Conservation (phyloP, 768 basidiomycete genomes). For the Porphyrellus cyaneotinctus region DNA sequence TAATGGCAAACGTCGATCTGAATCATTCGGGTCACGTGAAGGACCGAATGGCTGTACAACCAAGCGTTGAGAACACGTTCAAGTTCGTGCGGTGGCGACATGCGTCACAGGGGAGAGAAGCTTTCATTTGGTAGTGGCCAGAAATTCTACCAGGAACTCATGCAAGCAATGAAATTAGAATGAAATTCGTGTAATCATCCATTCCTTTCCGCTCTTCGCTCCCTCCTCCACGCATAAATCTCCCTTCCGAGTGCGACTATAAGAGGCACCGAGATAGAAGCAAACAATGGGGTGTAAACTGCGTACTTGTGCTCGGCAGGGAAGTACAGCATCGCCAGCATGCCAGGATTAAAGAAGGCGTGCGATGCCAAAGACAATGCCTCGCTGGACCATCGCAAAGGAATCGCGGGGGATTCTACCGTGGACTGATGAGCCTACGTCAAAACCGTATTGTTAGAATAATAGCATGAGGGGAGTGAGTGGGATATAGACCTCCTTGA, state of each 20-base stretch:
- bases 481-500: slow-evolving; percentile 58
- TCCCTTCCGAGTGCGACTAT: slow-evolving; percentile 73
- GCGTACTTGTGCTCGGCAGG: slow-evolving; percentile 98
- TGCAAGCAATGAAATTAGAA: background rate
- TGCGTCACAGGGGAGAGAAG: slow-evolving; percentile 9
- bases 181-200: slow-evolving; percentile 9
- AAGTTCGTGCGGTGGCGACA: slow-evolving; percentile 11
- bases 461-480: background rate
- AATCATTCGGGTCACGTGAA: slow-evolving; percentile 27
- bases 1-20: too few relatives aligned
- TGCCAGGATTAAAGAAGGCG: slow-evolving; percentile 95
- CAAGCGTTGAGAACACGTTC: slow-evolving; percentile 13
- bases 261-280: slow-evolving; percentile 81
- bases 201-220: slow-evolving; percentile 10
- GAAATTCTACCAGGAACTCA: slow-evolving; percentile 8
- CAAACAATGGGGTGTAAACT: slow-evolving; percentile 93
- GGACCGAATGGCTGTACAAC: too few relatives aligned
- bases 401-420: slow-evolving; percentile 21
- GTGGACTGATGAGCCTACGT: slow-evolving; percentile 23
- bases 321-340: slow-evolving; percentile 95
- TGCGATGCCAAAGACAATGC: slow-evolving; percentile 68
- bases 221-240: slow-evolving; percentile 54
- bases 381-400: slow-evolving; percentile 56
- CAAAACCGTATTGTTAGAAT: slow-evolving; percentile 10
- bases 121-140: slow-evolving; percentile 4